Evolutionary conservation across 2,329 filamentous ascomycete genomes (phyloP).

Genomic region (Amylocarpus encephaloides): DNA sequence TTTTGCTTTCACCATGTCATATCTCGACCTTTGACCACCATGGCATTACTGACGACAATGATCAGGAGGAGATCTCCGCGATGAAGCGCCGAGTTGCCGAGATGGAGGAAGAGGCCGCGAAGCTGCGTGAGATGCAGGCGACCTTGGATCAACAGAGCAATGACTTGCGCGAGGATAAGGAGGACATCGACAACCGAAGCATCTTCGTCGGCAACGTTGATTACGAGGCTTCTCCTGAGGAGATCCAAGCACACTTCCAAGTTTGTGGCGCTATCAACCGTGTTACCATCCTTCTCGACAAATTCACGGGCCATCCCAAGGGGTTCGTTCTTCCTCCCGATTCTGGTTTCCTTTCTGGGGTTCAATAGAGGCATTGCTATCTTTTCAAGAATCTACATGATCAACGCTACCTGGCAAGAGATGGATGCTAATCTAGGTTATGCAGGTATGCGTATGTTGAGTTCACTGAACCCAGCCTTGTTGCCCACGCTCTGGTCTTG

Average conservation of each 20-base stretch:
- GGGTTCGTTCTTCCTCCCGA: constrained; percentile 57
- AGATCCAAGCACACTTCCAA: constrained; percentile 98
- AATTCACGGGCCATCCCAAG: constrained; percentile 99
- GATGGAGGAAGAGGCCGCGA: constrained; percentile 85
- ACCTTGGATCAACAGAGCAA: constrained; percentile 78
- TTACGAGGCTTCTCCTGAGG: constrained; percentile 93
- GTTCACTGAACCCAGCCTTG: constrained; percentile 88
- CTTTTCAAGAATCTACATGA: constrained; percentile 26
- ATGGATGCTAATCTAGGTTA: constrained; percentile 37
- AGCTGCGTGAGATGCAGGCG: constrained; percentile 81
- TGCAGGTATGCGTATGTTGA: constrained; percentile 95
- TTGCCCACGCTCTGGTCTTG: constrained; percentile 86
- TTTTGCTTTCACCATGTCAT: neutral
- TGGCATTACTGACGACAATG: too few species aligned
- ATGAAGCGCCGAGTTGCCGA: constrained; percentile 84
- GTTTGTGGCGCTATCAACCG: constrained; percentile 96
- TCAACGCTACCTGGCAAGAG: constrained; percentile 54
- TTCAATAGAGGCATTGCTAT: neutral
- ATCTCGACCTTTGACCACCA: neutral
- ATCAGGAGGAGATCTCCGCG: constrained; percentile 72
- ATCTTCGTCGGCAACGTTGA: constrained; percentile 99
- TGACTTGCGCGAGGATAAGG: constrained; percentile 83
- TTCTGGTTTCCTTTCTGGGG: constrained; percentile 13
- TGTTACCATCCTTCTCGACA: constrained; percentile 94
- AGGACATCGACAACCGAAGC: constrained; percentile 89